Conservation (phyloP, 805 yeast genomes). For the Pichia kluyveri region DNA sequence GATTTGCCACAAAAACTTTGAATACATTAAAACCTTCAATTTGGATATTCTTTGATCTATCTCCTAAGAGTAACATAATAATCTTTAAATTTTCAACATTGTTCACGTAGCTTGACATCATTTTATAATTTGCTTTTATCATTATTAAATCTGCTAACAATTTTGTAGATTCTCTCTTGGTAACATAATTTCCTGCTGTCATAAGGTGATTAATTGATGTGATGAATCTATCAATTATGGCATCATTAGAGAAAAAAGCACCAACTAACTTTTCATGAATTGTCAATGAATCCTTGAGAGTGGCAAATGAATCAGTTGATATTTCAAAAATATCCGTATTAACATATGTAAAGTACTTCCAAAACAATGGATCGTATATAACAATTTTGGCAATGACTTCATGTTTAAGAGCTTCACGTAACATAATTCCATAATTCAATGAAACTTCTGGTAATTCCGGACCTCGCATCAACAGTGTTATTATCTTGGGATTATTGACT, state of each 20-base stretch:
- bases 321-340: constrained; percentile 75
- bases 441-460: constrained; percentile 72
- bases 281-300: constrained; percentile 61
- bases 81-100: constrained; percentile 77
- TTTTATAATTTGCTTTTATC: constrained; percentile 57
- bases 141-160: constrained; percentile 65
- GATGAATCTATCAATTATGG: constrained; percentile 43
- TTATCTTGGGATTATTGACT: constrained; percentile 53
- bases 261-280: constrained; percentile 59
- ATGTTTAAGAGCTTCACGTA: constrained; percentile 77
- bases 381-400: constrained; percentile 59
- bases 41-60: constrained; percentile 83
- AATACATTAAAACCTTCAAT: constrained; percentile 88
- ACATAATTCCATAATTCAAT: constrained; percentile 63
- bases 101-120: constrained; percentile 71
- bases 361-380: constrained; percentile 51
- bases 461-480: constrained; percentile 54
- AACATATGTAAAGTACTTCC: constrained; percentile 79
- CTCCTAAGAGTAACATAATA: constrained; percentile 78
- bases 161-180: constrained; percentile 82
- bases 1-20: constrained; percentile 94
- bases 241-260: constrained; percentile 55
- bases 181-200: constrained; percentile 76
- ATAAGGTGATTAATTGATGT: constrained; percentile 58
- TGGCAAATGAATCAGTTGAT: constrained; percentile 82